phyloP scores from a whole-genome alignment of 345 rosid genomes.

The Brassica rapa region DNA sequence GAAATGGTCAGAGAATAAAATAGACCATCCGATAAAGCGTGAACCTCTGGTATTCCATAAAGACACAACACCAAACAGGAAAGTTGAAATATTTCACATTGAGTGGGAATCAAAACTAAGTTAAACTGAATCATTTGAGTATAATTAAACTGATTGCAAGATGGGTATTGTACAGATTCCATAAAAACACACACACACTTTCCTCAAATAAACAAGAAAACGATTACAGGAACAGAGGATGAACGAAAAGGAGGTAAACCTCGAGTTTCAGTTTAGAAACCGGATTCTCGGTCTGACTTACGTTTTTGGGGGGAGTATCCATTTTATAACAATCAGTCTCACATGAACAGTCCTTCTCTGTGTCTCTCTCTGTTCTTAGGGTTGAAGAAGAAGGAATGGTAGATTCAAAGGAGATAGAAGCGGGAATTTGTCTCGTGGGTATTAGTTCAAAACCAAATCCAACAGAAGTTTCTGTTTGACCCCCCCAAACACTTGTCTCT shows the following conservation, averaged over 20 bases:
- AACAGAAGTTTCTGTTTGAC: neutral
- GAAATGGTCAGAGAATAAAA: no score
- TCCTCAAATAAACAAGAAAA: neutral
- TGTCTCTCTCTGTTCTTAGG: neutral
- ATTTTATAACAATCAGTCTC: neutral
- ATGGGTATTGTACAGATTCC: neutral
- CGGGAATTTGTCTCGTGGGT: neutral
- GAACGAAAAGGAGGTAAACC: neutral
- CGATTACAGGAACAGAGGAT: neutral
- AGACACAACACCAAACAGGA: neutral
- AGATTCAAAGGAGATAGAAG: neutral
- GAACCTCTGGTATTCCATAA: conserved; percentile 9
- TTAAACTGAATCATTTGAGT: neutral
- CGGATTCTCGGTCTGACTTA: neutral
- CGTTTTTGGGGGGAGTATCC: neutral
- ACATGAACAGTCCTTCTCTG: neutral
- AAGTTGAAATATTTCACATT: neutral
- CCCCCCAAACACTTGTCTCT: neutral
- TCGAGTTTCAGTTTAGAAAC: neutral
- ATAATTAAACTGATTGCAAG: neutral
- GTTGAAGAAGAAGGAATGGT: neutral
- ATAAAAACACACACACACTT: neutral
- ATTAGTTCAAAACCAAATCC: no score
- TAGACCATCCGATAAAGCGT: no score
- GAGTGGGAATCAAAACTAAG: neutral